Evolutionary conservation across 306 rosid species (phyloP).

Genomic region (Cercis canadensis): DNA sequence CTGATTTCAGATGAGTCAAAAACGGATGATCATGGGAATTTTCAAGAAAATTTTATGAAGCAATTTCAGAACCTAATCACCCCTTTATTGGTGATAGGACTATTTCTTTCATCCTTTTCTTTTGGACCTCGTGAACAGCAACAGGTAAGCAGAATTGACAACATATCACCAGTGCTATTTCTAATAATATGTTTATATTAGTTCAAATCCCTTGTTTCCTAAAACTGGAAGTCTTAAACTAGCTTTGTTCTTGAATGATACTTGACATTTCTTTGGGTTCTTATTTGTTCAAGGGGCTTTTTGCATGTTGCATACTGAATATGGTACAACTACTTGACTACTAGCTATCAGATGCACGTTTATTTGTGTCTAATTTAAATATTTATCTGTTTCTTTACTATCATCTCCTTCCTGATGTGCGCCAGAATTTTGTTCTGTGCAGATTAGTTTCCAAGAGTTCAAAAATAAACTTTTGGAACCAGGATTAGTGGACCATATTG

Average conservation of each 20-base stretch:
- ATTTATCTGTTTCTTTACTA: slow-evolving; percentile 24
- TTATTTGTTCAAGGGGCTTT: slow-evolving; percentile 25
- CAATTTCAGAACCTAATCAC: slow-evolving; percentile 59
- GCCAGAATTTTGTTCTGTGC: slow-evolving; percentile 44
- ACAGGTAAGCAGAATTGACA: slow-evolving; percentile 57
- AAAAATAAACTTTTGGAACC: slow-evolving; percentile 93
- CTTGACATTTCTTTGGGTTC: slow-evolving; percentile 14
- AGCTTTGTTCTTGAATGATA: slow-evolving; percentile 11
- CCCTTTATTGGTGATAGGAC: slow-evolving; percentile 64
- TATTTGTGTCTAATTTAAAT: slow-evolving; percentile 26
- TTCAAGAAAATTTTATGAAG: slow-evolving; percentile 63
- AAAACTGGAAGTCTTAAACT: slow-evolving; percentile 28
- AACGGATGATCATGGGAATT: slow-evolving; percentile 65
- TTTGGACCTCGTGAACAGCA: slow-evolving; percentile 69
- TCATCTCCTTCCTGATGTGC: slow-evolving; percentile 16
- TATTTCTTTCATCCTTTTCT: slow-evolving; percentile 61
- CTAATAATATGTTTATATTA: background rate
- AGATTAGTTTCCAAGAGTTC: slow-evolving; percentile 98
- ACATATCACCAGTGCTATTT: slow-evolving; percentile 8
- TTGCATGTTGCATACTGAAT: slow-evolving; percentile 25
- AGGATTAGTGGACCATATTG: slow-evolving; percentile 88
- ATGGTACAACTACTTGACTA: slow-evolving; percentile 1
- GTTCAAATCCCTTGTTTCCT: slow-evolving; percentile 7
- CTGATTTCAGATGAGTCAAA: slow-evolving; percentile 69
- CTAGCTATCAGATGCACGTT: slow-evolving; percentile 14